Evolutionary conservation across 1,139 yeast genomes (phyloP).

Genomic region (Trichomonascaceae sp.): DNA sequence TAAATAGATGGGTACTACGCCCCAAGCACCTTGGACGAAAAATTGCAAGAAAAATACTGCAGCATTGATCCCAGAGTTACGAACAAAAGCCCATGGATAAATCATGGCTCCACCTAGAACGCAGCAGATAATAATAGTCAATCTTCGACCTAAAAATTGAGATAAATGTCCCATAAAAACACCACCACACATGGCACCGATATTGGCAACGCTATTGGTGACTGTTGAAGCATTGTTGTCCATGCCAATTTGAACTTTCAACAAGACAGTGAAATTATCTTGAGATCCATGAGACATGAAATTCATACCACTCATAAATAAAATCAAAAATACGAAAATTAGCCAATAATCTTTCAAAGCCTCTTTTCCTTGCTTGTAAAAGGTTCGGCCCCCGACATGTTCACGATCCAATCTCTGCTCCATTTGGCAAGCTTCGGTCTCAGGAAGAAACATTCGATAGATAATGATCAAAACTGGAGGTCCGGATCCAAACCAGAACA

Average conservation of each 20-base stretch:
- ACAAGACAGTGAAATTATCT: slow-evolving; percentile 63
- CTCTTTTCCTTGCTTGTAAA: slow-evolving; percentile 24
- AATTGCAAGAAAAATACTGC: slow-evolving; percentile 75
- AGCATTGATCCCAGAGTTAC: slow-evolving; percentile 56
- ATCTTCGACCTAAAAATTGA: slow-evolving; percentile 55
- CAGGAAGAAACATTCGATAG: slow-evolving; percentile 54
- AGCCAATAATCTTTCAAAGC: slow-evolving; percentile 35
- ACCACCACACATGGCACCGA: slow-evolving; percentile 68
- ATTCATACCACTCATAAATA: slow-evolving; percentile 59
- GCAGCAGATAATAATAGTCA: slow-evolving; percentile 53
- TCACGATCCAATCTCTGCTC: slow-evolving; percentile 24
- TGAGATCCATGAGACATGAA: slow-evolving; percentile 72
- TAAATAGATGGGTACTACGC: slow-evolving; percentile 72
- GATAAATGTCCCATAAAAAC: slow-evolving; percentile 55
- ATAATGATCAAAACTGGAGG: slow-evolving; percentile 51
- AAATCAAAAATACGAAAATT: slow-evolving; percentile 43
- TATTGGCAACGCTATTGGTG: slow-evolving; percentile 61
- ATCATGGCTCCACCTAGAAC: slow-evolving; percentile 60
- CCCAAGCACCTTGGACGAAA: slow-evolving; percentile 86
- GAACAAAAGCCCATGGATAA: slow-evolving; percentile 67
- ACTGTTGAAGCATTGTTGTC: slow-evolving; percentile 52
- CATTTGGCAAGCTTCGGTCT: slow-evolving; percentile 49
- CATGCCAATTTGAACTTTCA: slow-evolving; percentile 49
- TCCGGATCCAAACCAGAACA: slow-evolving; percentile 78
- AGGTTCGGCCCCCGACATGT: slow-evolving; percentile 20